Base-by-base conservation (phyloP, 768 basidiomycete species). In the Boletus pseudo-olivaceus region DNA sequence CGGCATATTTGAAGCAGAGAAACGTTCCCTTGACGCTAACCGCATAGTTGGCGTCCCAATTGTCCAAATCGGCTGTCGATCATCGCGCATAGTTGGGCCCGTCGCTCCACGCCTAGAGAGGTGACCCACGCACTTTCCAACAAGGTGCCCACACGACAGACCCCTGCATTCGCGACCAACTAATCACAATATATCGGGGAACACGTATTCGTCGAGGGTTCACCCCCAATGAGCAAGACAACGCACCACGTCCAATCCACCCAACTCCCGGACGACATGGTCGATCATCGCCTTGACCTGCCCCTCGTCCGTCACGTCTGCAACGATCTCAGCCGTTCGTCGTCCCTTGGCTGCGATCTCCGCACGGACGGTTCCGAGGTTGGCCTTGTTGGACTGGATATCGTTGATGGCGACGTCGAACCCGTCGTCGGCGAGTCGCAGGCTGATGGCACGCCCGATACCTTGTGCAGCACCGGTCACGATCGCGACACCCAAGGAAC, bases 371-470 rank as follows among this genome's bases (percentile, higher is more conserved):
- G 14, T 15, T 3, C 45, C 50, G 27, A 62, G 59, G 27, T 59
- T 40, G 9, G 14, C 29, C 11, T 45, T 33, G 33, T 58, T 52
- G 37, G 33, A 20, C 41, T 38, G 30, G 49, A 78, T 61, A 53
- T 80, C 82, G 20, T 76, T 80, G 43, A 81, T 56, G n/a, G 72
- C 75, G 39, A 82, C 58, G 44, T 78, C 69, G 57, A 72, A 76
- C 78, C 80, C 58, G 10, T 59, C 48, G 11, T 62, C 53, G 19
- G 80, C 77, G 11, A 83, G 74, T 5, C 77, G 73, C 5, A 73
- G 55, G 7, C 78, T 77, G 38, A 82, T 76, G 33, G 75, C 76
- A 35, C 71, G 70, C 1, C 81, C 81, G 14, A 82, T 79, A 23
- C 81, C 82, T 46, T 72, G 74, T 2, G 72, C 70, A 10, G 71